Evolutionary conservation across 805 yeast genomes (phyloP), one percentile per base, ranked within the genome.

Genomic region (Saccharomyces mikatae): DNA sequence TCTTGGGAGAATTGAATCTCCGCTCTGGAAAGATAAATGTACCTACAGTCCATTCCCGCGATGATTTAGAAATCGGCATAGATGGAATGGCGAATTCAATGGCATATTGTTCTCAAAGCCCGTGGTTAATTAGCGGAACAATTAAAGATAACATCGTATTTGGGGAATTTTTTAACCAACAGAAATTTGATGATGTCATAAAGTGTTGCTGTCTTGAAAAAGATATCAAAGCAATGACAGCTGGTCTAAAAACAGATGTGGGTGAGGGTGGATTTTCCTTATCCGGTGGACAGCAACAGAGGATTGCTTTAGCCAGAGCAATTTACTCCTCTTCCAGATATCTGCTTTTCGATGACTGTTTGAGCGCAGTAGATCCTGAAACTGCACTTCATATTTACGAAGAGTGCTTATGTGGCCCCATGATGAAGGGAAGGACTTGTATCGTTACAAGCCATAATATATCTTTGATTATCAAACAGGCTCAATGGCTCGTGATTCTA

Each of bases 341-440:
- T 64, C 77, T 91, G 30, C 70, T 90, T 58, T 75, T 90, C 46
- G 97, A 90, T 73, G 97, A 90, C 71, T 89, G 97, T 73, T 77
- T 90, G 64, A 83, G 91, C 68, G 97, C 97, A 52, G 97, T 90
- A 54, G 97, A 90, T 70, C 86, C 96, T 5, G 96, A 90, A 68
- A 90, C 96, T 50, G 90, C 96, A 21, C 79, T 84, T 55, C 86
- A 89, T 80, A 87, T 89, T 58, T 89, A 89, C 67, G 90, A 89
- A 61, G 78, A 87, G 60, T 89, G 96, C 71, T 82, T 89, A 52
- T 76, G 86, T 51, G 96, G 96, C 53, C 83, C 85, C 0, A 73
- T 89, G 64, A 87, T 89, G 87, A 71, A 75, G 29, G 78, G 80
- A 59, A 82, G 97, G 74, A 90, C 97, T 9, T 82, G 94, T 67